phyloP scores from a whole-genome alignment of 805 yeast genomes.

The Alloascoidea africana region DNA sequence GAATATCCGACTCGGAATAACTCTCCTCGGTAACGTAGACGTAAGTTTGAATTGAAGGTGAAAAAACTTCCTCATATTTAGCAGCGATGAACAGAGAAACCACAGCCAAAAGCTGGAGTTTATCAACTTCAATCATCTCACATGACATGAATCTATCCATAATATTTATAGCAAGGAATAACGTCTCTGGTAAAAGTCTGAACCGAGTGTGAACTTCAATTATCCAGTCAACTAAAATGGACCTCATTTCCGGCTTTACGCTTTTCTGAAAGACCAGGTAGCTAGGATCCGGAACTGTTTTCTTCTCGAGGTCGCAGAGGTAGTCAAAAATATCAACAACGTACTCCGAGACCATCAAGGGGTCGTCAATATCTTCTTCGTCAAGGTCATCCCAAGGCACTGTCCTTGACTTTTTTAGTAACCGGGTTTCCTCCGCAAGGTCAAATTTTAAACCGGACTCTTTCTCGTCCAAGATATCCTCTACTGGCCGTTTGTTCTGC shows the following conservation, averaged over 20 bases:
- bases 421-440: slow-evolving; percentile 2
- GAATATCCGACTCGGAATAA: slow-evolving; percentile 63
- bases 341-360: slow-evolving; percentile 84
- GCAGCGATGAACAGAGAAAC: slow-evolving; percentile 83
- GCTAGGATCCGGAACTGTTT: slow-evolving; percentile 45
- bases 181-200: slow-evolving; percentile 72
- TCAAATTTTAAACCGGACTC: no score
- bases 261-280: slow-evolving; percentile 51
- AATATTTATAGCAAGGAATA: slow-evolving; percentile 66
- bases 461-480: no score
- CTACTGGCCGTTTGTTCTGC: no score
- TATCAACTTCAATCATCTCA: slow-evolving; percentile 60
- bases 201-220: slow-evolving; percentile 80
- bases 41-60: slow-evolving; percentile 75
- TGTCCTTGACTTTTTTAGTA: slow-evolving; percentile 3
- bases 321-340: slow-evolving; percentile 77
- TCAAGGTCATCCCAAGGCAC: slow-evolving; percentile 14
- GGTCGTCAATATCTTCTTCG: slow-evolving; percentile 23
- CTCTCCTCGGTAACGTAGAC: slow-evolving; percentile 84
- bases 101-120: slow-evolving; percentile 74
- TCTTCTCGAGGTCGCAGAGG: slow-evolving; percentile 53
- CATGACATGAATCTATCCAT: slow-evolving; percentile 78
- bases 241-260: slow-evolving; percentile 69
- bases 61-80: slow-evolving; percentile 81
- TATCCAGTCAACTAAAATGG: slow-evolving; percentile 86